These are phyloP conservation scores for Cucurbita moschata DNA, from an alignment of 306 rosid species.

Conservation along the genomic window DNA sequence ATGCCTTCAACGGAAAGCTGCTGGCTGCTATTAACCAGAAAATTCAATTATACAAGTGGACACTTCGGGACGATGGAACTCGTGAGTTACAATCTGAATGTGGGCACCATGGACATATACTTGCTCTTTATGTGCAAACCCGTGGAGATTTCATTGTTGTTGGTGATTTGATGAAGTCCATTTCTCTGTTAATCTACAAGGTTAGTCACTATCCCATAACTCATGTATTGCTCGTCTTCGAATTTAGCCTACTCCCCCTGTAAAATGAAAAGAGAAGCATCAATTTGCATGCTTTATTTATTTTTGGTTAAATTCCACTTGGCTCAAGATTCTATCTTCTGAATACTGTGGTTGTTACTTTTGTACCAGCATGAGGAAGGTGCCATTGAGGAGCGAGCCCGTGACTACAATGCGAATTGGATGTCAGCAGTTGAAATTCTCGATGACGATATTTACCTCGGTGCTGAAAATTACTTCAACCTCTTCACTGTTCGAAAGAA, in stretches of 20 bases:
- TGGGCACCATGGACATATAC: constrained; percentile 97
- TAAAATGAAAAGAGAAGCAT: neutral
- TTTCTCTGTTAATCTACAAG: constrained; percentile 87
- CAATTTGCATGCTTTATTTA: neutral
- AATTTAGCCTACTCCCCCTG: neutral
- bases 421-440: constrained; percentile 97
- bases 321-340: neutral
- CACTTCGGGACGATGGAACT: constrained; percentile 88
- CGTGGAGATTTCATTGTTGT: constrained; percentile 97
- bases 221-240: neutral
- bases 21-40: constrained; percentile 98
- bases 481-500: constrained; percentile 42
- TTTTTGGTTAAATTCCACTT: neutral
- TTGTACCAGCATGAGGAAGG: constrained; percentile 81
- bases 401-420: constrained; percentile 92
- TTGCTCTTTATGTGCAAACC: constrained; percentile 93
- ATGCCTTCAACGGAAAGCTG: constrained; percentile 86
- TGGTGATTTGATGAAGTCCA: constrained; percentile 95
- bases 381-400: constrained; percentile 96
- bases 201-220: constrained; percentile 18
- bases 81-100: constrained; percentile 95
- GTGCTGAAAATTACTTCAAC: constrained; percentile 65
- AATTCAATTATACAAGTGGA: constrained; percentile 96
- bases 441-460: constrained; percentile 83
- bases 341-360: neutral